Evolutionary conservation across 2,329 filamentous ascomycete species (phyloP).

Genomic region (Colletotrichum gloeosporioides): DNA sequence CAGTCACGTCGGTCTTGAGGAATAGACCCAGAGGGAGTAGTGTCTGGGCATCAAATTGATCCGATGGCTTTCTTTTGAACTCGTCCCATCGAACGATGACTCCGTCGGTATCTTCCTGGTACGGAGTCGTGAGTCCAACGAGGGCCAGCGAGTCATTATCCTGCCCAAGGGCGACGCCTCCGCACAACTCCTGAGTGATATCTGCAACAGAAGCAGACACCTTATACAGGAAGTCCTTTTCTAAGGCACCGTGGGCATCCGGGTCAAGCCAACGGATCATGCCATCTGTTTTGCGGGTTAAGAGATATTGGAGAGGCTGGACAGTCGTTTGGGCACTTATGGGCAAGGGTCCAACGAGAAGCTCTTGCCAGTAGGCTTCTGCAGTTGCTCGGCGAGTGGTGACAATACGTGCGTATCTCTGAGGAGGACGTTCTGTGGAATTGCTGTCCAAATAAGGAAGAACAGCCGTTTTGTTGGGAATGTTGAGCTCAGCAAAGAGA

Average conservation of each 20-base stretch:
- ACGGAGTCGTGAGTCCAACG: constrained; percentile 46
- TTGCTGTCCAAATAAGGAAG: constrained; percentile 47
- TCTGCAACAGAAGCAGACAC: constrained; percentile 35
- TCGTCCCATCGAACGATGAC: constrained; percentile 51
- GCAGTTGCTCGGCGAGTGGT: constrained; percentile 43
- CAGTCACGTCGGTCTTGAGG: constrained; percentile 52
- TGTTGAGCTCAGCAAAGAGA: constrained; percentile 40
- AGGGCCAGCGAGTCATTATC: constrained; percentile 47
- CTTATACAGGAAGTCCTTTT: constrained; percentile 37
- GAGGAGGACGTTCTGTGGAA: constrained; percentile 34
- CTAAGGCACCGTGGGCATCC: constrained; percentile 36
- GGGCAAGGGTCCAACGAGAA: constrained; percentile 55
- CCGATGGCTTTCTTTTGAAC: constrained; percentile 44
- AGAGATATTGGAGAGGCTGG: constrained; percentile 46
- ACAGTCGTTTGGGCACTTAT: constrained; percentile 41
- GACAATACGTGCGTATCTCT: constrained; percentile 48
- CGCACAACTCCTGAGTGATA: constrained; percentile 50
- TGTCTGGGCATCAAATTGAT: constrained; percentile 45
- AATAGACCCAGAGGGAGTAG: constrained; percentile 51
- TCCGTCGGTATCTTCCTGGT: constrained; percentile 39
- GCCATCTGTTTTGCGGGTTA: constrained; percentile 43
- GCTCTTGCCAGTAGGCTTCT: constrained; percentile 44
- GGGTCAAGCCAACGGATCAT: constrained; percentile 39
- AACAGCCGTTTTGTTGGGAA: constrained; percentile 55
- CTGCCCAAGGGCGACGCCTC: constrained; percentile 36